Evolutionary conservation across 306 rosid species (phyloP).

Genomic region (Calophaca sinica): DNA sequence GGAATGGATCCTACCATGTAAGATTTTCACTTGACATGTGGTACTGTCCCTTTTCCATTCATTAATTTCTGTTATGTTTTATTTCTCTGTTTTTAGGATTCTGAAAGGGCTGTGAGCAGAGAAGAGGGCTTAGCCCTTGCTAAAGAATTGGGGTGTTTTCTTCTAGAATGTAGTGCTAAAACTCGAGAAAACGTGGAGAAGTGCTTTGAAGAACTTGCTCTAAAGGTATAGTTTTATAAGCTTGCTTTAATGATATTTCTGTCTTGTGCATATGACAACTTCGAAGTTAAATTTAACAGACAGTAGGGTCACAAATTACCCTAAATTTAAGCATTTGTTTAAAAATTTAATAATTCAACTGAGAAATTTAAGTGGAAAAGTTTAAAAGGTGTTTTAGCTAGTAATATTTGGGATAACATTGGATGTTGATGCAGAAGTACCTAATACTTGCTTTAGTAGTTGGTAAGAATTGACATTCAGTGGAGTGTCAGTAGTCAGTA

Average conservation of each 20-base stretch:
- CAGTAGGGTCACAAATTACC: background rate
- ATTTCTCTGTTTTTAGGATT: conserved; percentile 59
- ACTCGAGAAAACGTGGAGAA: conserved; percentile 89
- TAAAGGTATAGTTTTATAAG: conserved; percentile 64
- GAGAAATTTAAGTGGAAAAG: background rate
- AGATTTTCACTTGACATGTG: background rate
- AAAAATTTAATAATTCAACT: background rate
- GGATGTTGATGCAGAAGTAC: conserved; percentile 26
- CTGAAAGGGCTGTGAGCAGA: conserved; percentile 87
- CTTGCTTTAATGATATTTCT: conserved; percentile 10
- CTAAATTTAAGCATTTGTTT: conserved; percentile 5
- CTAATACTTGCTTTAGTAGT: conserved; percentile 19
- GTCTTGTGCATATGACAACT: conserved; percentile 6
- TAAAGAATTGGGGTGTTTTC: conserved; percentile 80
- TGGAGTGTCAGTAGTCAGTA: background rate
- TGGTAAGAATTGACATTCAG: background rate
- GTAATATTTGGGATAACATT: background rate
- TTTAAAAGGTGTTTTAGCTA: too few species aligned
- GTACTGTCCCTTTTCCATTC: background rate
- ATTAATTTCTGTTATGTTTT: conserved; percentile 17
- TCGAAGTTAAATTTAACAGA: background rate
- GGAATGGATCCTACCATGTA: background rate
- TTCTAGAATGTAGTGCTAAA: conserved; percentile 93
- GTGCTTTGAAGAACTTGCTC: conserved; percentile 93
- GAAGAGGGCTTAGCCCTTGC: conserved; percentile 94